phyloP scores from a whole-genome alignment of 106 monocot genomes.

The Dendrobium chrysotoxum region DNA sequence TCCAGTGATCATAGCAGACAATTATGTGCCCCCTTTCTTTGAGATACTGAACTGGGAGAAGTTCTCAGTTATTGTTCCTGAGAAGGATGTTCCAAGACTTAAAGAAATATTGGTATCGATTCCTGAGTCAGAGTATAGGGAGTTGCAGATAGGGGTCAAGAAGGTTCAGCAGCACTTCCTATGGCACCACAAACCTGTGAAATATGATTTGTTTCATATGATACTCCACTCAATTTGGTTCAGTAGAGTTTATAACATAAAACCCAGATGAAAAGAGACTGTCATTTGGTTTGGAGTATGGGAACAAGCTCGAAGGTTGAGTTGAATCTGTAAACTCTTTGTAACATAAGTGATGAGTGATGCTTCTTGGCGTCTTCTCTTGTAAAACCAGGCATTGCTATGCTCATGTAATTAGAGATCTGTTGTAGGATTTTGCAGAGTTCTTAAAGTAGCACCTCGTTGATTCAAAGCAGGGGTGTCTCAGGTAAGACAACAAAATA shows the following conservation, averaged over 20 bases:
- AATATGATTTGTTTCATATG: slow-evolving; percentile 62
- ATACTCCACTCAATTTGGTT: slow-evolving; percentile 51
- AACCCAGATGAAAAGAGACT: slow-evolving; percentile 15
- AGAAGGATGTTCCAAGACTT: slow-evolving; percentile 38
- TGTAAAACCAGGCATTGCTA: too few relatives aligned
- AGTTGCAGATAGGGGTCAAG: slow-evolving; percentile 38
- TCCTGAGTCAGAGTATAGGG: slow-evolving; percentile 19
- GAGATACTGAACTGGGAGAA: slow-evolving; percentile 60
- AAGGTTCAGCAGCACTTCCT: slow-evolving; percentile 54
- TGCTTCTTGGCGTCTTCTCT: too few relatives aligned
- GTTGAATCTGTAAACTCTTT: not conserved
- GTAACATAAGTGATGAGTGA: too few relatives aligned
- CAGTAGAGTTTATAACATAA: slow-evolving; percentile 40
- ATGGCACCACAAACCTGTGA: slow-evolving; percentile 41
- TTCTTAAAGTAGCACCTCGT: too few relatives aligned
- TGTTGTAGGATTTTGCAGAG: too few relatives aligned
- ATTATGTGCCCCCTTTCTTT: slow-evolving; percentile 53
- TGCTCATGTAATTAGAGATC: too few relatives aligned
- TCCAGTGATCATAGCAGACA: slow-evolving; percentile 57
- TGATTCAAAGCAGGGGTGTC: too few relatives aligned
- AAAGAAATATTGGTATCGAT: slow-evolving; percentile 43
- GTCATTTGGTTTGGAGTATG: not conserved
- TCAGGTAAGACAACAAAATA: too few relatives aligned
- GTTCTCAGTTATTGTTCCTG: slow-evolving; percentile 36
- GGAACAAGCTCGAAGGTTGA: not conserved